Percentiles rank a stretch among this genome's conserved stretches.
Conservation (phyloP, 2,329 filamentous ascomycete species). For the Aureobasidium sp. region DNA sequence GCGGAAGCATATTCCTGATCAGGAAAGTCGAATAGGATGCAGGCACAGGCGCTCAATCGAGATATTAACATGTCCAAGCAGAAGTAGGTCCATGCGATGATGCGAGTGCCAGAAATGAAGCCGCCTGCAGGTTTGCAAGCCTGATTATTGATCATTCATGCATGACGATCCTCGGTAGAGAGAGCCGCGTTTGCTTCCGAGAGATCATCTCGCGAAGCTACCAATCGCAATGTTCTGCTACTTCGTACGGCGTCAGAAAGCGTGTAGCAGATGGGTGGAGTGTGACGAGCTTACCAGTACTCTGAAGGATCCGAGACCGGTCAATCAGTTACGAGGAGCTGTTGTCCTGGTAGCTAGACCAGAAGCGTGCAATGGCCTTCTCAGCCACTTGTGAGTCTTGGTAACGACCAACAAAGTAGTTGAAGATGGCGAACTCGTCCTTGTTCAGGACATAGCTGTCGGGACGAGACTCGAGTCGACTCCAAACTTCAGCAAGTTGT, state of each 20-base stretch:
- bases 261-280: not conserved
- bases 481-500: constrained; percentile 60
- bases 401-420: constrained; percentile 69
- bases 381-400: constrained; percentile 44
- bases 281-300: not conserved
- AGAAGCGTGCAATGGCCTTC: constrained; percentile 50
- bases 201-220: not conserved
- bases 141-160: constrained; percentile 5
- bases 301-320: not conserved
- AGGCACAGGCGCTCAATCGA: not conserved
- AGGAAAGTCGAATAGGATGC: not conserved
- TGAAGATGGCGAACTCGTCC: constrained; percentile 81
- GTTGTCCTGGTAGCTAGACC: constrained; percentile 40
- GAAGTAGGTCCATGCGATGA: not conserved
- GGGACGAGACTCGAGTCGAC: constrained; percentile 57
- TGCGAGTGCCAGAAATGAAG: not conserved
- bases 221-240: not conserved
- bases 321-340: not conserved
- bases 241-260: not conserved
- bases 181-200: not conserved
- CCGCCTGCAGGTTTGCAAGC: not conserved
- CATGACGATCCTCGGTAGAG: not conserved
- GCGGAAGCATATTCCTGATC: not conserved
- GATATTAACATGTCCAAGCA: not conserved
- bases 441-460: constrained; percentile 64